Evolutionary conservation across 371 early-diverging fungal genomes (phyloP).

Genomic region (Syncephalastrum contaminatum): DNA sequence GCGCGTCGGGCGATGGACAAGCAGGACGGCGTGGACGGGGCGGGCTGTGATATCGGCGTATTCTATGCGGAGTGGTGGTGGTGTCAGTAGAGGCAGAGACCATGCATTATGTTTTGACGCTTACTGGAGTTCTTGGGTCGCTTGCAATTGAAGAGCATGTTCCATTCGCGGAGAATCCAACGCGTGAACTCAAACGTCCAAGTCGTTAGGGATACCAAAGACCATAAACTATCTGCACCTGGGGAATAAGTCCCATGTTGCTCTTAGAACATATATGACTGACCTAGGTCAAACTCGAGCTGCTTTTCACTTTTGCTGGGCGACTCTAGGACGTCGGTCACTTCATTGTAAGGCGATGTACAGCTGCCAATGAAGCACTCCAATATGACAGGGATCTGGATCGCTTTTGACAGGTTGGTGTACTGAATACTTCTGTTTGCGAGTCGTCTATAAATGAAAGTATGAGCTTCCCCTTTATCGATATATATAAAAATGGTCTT

Average conservation of each 20-base stretch:
- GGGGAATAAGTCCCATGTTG: not conserved
- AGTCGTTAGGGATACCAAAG: conserved; percentile 29
- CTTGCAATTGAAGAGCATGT: conserved; percentile 30
- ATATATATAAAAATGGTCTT: too few relatives aligned
- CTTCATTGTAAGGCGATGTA: conserved; percentile 18
- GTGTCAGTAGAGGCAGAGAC: not conserved
- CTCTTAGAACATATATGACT: not conserved
- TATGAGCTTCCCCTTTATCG: too few relatives aligned
- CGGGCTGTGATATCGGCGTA: conserved; percentile 20
- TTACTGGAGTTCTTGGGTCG: conserved; percentile 29
- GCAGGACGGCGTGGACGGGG: conserved; percentile 31
- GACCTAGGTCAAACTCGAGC: not conserved
- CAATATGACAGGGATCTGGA: conserved; percentile 40
- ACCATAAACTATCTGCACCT: conserved; percentile 37
- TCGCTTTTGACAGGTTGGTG: conserved; percentile 33
- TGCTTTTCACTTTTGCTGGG: conserved; percentile 1
- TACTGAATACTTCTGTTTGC: conserved; percentile 25
- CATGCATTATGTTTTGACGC: not conserved
- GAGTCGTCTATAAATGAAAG: conserved; percentile 7
- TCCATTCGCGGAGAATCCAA: conserved; percentile 41
- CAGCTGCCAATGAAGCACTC: conserved; percentile 44
- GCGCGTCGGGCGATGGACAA: conserved; percentile 31
- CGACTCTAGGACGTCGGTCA: conserved; percentile 16
- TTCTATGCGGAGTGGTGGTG: conserved; percentile 3
- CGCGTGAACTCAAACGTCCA: conserved; percentile 38